Base-by-base conservation (phyloP, 805 yeast species). In the Nakazawaea wyomingensis region DNA sequence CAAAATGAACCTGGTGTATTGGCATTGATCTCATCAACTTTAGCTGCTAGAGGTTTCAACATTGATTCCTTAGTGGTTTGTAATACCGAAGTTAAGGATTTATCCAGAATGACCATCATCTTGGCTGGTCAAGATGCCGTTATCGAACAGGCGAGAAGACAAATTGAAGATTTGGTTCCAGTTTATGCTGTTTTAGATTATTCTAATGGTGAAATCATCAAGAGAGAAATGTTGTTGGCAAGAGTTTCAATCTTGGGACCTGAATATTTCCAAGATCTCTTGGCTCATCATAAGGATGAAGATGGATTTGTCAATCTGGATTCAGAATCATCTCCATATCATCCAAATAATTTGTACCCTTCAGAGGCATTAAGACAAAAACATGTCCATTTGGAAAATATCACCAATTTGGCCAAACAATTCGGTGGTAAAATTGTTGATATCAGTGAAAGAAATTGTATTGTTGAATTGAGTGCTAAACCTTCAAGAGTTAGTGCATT, bases 1-100 rank as follows among this genome's bases (percentile, higher is more conserved):
- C 98, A 93, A 68, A 91, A 93, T 65, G 99, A 93, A 68, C 98
- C 99, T 6, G 99, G 99, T 74, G 99, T 93, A 36, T 71, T 93
- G 55, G 83, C 96, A 28, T 78, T 91, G 43, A 86, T 93, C 34
- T 85, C 97, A 5, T 96, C 97, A 43, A 89, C 96, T 42, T 74
- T 93, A 53, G 99, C 99, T 30, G 98, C 97, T 31, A 78, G 99
- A 64, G 99, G 99, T 14, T 93, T 93, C 79, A 93, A 93, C 70
- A 93, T 93, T 58, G 99, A 93, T 64, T 91, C 98, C 9, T 74
- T 93, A 50, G 96, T 93, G 46, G 99, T 93, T 37, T 91, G 96
- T 62, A 86, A 82, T 69, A 93, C 99, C 31, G 98, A 91, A 63
- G 97, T 93, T 47, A 80, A 83, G 64, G 97, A 93, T 60, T 74